Evolutionary conservation across 2,329 filamentous ascomycete species (phyloP), one percentile per base, ranked within the genome.

Genomic region (Geoglossum cookeanum): DNA sequence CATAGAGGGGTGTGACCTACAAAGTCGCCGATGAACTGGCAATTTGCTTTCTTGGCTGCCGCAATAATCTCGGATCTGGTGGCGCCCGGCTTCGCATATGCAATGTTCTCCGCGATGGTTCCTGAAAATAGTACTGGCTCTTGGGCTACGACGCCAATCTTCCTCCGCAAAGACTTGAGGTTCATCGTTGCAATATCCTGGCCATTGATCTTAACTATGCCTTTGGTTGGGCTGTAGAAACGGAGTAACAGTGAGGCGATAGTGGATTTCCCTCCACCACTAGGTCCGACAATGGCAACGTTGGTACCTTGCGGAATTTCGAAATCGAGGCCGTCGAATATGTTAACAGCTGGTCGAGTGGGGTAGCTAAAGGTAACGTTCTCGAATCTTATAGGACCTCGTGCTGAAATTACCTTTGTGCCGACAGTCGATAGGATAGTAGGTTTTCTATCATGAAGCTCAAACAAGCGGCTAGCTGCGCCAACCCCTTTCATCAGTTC

Each of bases 401-500:
- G 84, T 0, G 91, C 91, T 29, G 88, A 94, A 57, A 74, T 77
- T 33, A 98, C 89, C 59, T 81, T 84, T 33, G 76, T 67, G 61
- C 92, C 92, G 56, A 84, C 81, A 0, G 94, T 98, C 22, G 90
- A 81, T n/a, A 84, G 84, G 60, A 97, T 94, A 1, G 82, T 84
- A 0, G 90, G 86, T 59, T 87, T 75, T 61, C 92, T 83, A 68
- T 98, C 92, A 68, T 97, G 90, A 4, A 98, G 78, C 67, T 98
- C 92, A 65, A 98, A 98, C 1, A 98, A 76, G 59, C 92, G 85
- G 65, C 85, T 94, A n/a, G 92, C 92, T 47, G 92, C 92, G 65
- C 94, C 92, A 3, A 95, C 91, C 47, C 94, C 94, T 70, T 98
- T 98, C 92, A 98, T 98, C 60, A 98, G 77, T 68, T 98, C 92